Percentiles rank a stretch among this genome's conserved stretches.
These are phyloP conservation scores for Nannochloropsis gaditana DNA, from an alignment of 108 stramenopile species.

Conservation along the genomic window DNA sequence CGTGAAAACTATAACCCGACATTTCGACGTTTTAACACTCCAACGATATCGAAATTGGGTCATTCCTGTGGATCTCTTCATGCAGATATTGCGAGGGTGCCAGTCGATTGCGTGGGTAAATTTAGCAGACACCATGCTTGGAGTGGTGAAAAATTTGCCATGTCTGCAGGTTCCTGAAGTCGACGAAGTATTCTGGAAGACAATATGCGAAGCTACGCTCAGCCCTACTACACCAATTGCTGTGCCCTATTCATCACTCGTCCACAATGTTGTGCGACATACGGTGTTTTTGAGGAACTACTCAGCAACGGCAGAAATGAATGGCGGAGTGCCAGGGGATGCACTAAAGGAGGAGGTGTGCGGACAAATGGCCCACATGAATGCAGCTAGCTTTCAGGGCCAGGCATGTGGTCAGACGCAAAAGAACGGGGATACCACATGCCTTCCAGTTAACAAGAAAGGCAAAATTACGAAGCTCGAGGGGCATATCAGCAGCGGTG, in stretches of 20 bases:
- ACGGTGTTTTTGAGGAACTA: neutral
- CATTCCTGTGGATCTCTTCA: neutral
- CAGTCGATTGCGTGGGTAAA: neutral
- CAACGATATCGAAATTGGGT: neutral
- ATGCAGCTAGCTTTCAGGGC: neutral
- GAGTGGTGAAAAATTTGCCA: neutral
- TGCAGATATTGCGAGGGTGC: neutral
- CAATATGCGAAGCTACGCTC: neutral
- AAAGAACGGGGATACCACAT: neutral
- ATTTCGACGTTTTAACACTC: neutral
- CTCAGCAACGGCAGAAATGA: neutral
- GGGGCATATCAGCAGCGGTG: neutral
- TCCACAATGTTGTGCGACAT: neutral
- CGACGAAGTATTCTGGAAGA: neutral
- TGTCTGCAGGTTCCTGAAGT: neutral
- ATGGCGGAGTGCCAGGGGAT: neutral
- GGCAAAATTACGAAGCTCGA: neutral
- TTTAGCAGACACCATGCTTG: neutral
- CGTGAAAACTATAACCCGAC: neutral
- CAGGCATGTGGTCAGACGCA: neutral
- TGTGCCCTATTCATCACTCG: neutral
- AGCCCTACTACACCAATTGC: neutral
- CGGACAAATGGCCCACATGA: neutral
- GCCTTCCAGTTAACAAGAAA: neutral
- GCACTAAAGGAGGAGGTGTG: neutral